These are phyloP conservation scores for Epipyxis sp. DNA, from an alignment of 108 stramenopile species.

Conservation along the genomic window DNA sequence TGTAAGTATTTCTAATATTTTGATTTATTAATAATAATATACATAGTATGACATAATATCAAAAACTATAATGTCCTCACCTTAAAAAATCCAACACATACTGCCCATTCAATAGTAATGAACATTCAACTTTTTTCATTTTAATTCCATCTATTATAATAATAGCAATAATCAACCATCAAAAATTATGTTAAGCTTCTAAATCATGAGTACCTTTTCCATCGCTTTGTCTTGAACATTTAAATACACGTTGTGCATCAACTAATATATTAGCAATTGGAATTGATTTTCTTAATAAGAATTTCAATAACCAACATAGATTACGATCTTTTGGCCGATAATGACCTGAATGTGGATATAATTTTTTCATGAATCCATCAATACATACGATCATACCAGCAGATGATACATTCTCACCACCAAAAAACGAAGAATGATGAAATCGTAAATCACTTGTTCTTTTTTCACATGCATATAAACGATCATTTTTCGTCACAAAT, in stretches of 20 bases:
- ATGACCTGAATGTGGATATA: conserved; percentile 88
- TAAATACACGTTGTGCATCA: conserved; percentile 80
- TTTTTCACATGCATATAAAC: conserved; percentile 75
- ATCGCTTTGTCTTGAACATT: conserved; percentile 61
- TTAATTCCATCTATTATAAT: no score
- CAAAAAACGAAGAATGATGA: conserved; percentile 88
- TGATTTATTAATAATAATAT: no score
- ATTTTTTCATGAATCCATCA: conserved; percentile 66
- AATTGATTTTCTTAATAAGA: conserved; percentile 67
- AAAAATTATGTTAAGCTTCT: no score
- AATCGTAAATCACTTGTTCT: conserved; percentile 71
- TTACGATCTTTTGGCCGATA: conserved; percentile 79
- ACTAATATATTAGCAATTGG: conserved; percentile 71
- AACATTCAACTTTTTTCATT: no score
- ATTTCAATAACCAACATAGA: conserved; percentile 75
- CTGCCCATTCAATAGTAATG: no score
- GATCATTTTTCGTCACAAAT: conserved; percentile 75
- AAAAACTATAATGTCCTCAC: no score
- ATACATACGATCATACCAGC: conserved; percentile 84
- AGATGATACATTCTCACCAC: conserved; percentile 79
- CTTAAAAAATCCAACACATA: no score
- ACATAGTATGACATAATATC: no score
- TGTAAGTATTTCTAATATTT: no score
- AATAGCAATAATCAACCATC: no score
- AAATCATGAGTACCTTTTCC: no score